Evolutionary conservation across 169 alveolate species (phyloP).

Genomic region (Plasmodium gallinaceum): DNA sequence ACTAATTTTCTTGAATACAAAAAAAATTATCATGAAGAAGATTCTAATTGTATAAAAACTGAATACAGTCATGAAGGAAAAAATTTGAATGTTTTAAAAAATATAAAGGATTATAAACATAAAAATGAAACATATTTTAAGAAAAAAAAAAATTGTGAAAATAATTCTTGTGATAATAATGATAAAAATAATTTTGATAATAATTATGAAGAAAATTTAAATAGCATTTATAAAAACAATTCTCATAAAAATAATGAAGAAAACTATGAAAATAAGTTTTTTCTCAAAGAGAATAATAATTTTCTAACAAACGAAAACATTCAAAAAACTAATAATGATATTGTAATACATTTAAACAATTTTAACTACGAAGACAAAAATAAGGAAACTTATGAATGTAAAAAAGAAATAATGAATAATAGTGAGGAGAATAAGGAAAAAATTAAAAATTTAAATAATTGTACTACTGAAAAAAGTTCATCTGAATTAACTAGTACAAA

Average conservation of each 20-base stretch:
- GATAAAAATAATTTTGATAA: not conserved
- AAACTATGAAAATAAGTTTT: too few relatives aligned
- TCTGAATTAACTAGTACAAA: not conserved
- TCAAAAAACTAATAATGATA: too few relatives aligned
- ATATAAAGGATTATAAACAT: not conserved
- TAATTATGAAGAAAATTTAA: not conserved
- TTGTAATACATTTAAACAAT: not conserved
- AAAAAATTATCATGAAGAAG: not conserved
- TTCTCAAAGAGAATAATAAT: too few relatives aligned
- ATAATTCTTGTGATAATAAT: not conserved
- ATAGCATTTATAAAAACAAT: too few relatives aligned
- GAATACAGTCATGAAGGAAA: not conserved
- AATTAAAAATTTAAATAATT: too few relatives aligned
- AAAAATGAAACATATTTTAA: not conserved
- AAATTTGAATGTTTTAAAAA: not conserved
- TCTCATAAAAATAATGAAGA: too few relatives aligned
- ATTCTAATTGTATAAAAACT: not conserved
- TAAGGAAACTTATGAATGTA: not conserved
- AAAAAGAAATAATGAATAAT: not conserved
- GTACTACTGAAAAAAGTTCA: too few relatives aligned
- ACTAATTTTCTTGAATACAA: constrained; percentile 23
- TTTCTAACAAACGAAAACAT: too few relatives aligned
- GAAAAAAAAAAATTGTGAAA: not conserved
- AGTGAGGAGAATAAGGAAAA: not conserved
- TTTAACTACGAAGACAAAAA: not conserved